phyloP scores from a whole-genome alignment of 2,329 filamentous ascomycete genomes.

The Fonsecaea monophora region DNA sequence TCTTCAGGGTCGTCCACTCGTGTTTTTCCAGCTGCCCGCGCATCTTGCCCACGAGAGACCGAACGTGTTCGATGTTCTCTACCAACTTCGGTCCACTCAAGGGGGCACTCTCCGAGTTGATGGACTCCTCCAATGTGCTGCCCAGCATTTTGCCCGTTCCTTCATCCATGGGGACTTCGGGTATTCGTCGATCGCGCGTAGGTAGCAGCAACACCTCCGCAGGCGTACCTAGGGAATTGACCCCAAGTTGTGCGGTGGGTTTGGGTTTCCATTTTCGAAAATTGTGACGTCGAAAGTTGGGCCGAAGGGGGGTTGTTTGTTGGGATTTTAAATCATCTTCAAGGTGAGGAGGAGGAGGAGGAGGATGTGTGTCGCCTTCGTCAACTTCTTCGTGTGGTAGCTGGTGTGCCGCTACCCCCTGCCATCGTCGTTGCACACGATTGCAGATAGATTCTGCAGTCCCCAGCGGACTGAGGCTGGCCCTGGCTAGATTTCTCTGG shows the following conservation, averaged over 20 bases:
- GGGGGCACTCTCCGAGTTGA: constrained; percentile 34
- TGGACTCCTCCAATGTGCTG: constrained; percentile 30
- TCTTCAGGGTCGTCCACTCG: constrained; percentile 26
- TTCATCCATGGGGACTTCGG: constrained; percentile 19
- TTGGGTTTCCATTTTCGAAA: constrained; percentile 33
- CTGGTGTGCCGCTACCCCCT: constrained; percentile 20
- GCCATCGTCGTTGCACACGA: constrained; percentile 23
- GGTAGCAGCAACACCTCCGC: constrained; percentile 48
- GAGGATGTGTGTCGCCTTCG: constrained; percentile 10
- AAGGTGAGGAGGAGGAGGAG: not conserved
- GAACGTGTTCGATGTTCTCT: constrained; percentile 36
- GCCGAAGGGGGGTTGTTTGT: not conserved
- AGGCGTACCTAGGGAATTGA: constrained; percentile 47
- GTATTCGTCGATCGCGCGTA: constrained; percentile 38
- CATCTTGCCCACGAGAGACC: constrained; percentile 23
- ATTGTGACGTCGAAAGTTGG: constrained; percentile 5
- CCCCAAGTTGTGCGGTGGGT: constrained; percentile 42
- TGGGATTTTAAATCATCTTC: not conserved
- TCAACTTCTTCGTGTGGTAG: constrained; percentile 18
- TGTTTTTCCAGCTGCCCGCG: constrained; percentile 27
- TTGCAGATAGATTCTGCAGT: not conserved
- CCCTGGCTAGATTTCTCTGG: constrained; percentile 20
- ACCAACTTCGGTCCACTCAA: constrained; percentile 25
- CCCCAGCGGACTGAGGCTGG: not conserved
- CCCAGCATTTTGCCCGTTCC: constrained; percentile 8